Evolutionary conservation across 1,284 basidiomycete species (phyloP).

Genomic region (Tilletia walkeri): DNA sequence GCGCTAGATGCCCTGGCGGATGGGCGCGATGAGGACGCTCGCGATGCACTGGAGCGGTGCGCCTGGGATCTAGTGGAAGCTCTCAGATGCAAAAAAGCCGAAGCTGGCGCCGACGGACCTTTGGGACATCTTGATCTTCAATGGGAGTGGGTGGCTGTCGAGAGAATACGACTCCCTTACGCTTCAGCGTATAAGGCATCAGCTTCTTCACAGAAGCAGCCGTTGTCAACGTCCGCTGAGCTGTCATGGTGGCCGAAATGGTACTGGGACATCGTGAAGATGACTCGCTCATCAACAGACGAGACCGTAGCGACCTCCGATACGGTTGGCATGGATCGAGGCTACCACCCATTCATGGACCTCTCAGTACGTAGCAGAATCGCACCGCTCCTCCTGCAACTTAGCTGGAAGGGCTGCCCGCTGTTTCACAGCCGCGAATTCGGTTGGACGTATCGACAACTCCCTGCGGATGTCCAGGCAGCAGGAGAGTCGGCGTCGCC

Average conservation of each 20-base stretch:
- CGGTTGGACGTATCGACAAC: slow-evolving; percentile 71
- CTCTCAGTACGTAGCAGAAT: slow-evolving; percentile 81
- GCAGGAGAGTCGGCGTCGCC: slow-evolving; percentile 20
- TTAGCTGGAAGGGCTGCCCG: slow-evolving; percentile 85
- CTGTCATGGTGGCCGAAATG: slow-evolving; percentile 74
- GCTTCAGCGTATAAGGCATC: slow-evolving; percentile 2
- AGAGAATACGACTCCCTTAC: slow-evolving; percentile 27
- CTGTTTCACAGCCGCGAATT: slow-evolving; percentile 81
- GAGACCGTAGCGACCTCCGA: neutral
- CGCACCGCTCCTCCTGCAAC: slow-evolving; percentile 77
- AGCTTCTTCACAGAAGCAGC: neutral
- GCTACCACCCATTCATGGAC: slow-evolving; percentile 62
- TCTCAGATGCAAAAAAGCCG: slow-evolving; percentile 19
- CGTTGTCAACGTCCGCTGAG: slow-evolving; percentile 19
- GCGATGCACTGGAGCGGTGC: slow-evolving; percentile 23
- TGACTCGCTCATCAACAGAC: neutral
- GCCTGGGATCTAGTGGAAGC: slow-evolving; percentile 31
- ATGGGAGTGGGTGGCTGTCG: slow-evolving; percentile 41
- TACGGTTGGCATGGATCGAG: neutral
- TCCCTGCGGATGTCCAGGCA: neutral
- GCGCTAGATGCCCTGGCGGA: slow-evolving; percentile 24
- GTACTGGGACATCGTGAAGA: slow-evolving; percentile 80
- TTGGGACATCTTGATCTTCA: slow-evolving; percentile 33
- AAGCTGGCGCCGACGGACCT: slow-evolving; percentile 23
- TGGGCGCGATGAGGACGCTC: slow-evolving; percentile 15